phyloP scores from a whole-genome alignment of 768 basidiomycete genomes.

The Hirschioporus abietinus region DNA sequence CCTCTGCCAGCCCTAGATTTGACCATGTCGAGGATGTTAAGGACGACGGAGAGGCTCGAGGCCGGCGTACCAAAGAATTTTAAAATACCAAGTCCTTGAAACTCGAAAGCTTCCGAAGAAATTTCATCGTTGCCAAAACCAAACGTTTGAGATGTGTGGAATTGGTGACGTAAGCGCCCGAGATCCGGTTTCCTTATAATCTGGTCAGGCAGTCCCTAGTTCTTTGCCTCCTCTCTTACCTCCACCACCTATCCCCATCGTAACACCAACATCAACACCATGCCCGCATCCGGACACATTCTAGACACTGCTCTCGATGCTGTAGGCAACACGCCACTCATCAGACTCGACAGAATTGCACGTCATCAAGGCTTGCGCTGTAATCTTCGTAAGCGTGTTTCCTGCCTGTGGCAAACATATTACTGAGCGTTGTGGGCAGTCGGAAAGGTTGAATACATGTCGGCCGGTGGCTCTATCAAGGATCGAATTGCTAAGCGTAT shows the following conservation, averaged over 20 bases:
- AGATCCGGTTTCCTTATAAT: neutral
- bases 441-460: conserved; percentile 86
- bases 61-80: too few relatives aligned
- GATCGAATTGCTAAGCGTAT: conserved; percentile 96
- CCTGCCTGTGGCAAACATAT: neutral
- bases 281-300: conserved; percentile 36
- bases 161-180: neutral
- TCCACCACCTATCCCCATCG: neutral
- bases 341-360: conserved; percentile 79
- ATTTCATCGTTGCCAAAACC: neutral
- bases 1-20: conserved; percentile 54
- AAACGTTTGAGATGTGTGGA: neutral
- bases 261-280: conserved; percentile 12
- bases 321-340: conserved; percentile 87
- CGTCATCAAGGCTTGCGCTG: conserved; percentile 72
- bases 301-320: conserved; percentile 79
- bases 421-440: conserved; percentile 38
- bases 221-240: neutral
- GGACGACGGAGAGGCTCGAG: neutral
- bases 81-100: neutral
- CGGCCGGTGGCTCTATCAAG: conserved; percentile 91
- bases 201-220: neutral
- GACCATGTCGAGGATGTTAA: conserved; percentile 14
- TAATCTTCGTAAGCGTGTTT: conserved; percentile 67
- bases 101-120: neutral